These are phyloP conservation scores for Pseudopithomyces maydicus DNA, from an alignment of 2,329 filamentous ascomycete genomes.

Conservation along the genomic window DNA sequence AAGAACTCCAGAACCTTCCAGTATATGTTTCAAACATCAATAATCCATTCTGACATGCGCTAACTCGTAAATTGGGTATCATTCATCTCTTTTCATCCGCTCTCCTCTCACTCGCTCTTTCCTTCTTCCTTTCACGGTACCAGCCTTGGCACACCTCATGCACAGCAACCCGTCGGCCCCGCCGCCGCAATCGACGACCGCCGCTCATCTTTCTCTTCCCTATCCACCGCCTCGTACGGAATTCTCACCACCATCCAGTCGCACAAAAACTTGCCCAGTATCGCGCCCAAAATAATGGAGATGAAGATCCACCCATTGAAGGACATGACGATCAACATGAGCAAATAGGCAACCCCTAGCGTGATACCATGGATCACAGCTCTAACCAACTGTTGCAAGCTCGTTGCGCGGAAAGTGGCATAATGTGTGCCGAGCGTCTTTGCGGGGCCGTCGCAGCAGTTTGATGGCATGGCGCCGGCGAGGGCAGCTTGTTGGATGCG, in stretches of 20 bases:
- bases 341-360: conserved; percentile 76
- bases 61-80: not conserved
- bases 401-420: conserved; percentile 57
- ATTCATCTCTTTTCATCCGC: not conserved
- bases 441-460: conserved; percentile 31
- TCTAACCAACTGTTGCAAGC: conserved; percentile 69
- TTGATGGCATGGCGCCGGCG: conserved; percentile 21
- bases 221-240: conserved; percentile 20
- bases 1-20: too few species aligned
- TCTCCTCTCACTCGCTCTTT: not conserved
- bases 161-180: conserved; percentile 38
- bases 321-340: conserved; percentile 75
- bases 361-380: conserved; percentile 71
- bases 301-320: conserved; percentile 77
- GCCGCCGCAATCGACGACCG: conserved; percentile 25
- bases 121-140: not conserved
- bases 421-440: conserved; percentile 28
- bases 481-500: conserved; percentile 27
- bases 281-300: conserved; percentile 78
- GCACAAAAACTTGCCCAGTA: conserved; percentile 73
- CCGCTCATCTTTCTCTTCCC: conserved; percentile 31
- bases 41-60: too few species aligned
- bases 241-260: conserved; percentile 60
- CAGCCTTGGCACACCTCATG: conserved; percentile 9
- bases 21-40: too few species aligned